Evolutionary conservation across 495 filamentous ascomycete species (phyloP).

Genomic region (Lindgomyces ingoldianus): DNA sequence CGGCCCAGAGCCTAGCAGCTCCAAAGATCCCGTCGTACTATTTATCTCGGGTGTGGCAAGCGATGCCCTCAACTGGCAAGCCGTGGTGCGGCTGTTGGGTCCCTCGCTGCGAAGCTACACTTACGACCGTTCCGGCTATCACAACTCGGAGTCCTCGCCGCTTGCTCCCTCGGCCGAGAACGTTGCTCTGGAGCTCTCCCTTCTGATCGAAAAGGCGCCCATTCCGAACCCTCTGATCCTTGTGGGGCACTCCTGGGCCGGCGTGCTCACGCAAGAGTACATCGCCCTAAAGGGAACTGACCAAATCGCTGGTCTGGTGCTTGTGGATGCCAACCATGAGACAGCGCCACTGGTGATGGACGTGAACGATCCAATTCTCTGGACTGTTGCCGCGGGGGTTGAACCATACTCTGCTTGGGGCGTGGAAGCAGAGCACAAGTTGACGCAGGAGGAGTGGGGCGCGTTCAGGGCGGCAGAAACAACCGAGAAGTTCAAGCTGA

Average conservation of each 20-base stretch:
- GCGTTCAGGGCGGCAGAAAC: slow-evolving; percentile 22
- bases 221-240: slow-evolving; percentile 29
- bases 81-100: slow-evolving; percentile 25
- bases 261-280: slow-evolving; percentile 28
- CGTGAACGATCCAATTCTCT: slow-evolving; percentile 17
- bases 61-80: slow-evolving; percentile 20
- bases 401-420: slow-evolving; percentile 24
- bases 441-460: slow-evolving; percentile 34
- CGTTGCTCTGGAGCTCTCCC: slow-evolving; percentile 32
- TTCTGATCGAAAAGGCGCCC: slow-evolving; percentile 27
- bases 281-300: slow-evolving; percentile 19
- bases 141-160: slow-evolving; percentile 28
- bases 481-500: slow-evolving; percentile 26
- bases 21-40: slow-evolving; percentile 30
- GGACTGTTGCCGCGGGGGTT: slow-evolving; percentile 16
- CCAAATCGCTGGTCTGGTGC: slow-evolving; percentile 33
- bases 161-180: slow-evolving; percentile 33
- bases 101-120: slow-evolving; percentile 31
- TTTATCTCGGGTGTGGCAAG: slow-evolving; percentile 32
- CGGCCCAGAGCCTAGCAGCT: slow-evolving; percentile 30
- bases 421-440: slow-evolving; percentile 27
- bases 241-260: slow-evolving; percentile 32
- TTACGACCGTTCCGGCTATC: slow-evolving; percentile 32
- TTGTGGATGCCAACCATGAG: slow-evolving; percentile 33
- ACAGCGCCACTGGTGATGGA: slow-evolving; percentile 24